phyloP scores from a whole-genome alignment of 2,329 filamentous ascomycete genomes.

The Xylariaceae sp. region DNA sequence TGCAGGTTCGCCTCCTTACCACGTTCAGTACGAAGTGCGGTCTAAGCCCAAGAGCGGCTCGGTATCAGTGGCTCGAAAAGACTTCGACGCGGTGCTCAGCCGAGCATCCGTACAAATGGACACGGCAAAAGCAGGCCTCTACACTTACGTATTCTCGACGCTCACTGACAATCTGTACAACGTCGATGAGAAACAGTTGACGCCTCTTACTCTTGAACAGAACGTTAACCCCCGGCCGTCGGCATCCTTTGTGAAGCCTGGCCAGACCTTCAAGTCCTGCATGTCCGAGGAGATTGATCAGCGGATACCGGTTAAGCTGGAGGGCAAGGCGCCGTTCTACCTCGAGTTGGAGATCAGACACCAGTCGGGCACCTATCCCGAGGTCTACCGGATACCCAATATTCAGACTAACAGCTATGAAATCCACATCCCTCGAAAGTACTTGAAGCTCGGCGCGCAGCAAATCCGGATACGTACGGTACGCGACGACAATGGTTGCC shows the following conservation, averaged over 20 bases:
- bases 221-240: conserved; percentile 78
- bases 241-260: conserved; percentile 76
- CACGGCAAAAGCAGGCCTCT: conserved; percentile 73
- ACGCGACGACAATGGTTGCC: conserved; percentile 80
- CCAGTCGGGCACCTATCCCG: conserved; percentile 71
- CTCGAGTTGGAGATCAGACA: conserved; percentile 93
- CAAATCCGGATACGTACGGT: conserved; percentile 85
- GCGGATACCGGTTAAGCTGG: conserved; percentile 78
- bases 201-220: conserved; percentile 68
- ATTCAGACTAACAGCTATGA: conserved; percentile 70
- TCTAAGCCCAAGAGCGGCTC: conserved; percentile 65
- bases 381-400: conserved; percentile 74
- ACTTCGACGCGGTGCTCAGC: conserved; percentile 70
- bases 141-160: conserved; percentile 79
- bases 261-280: conserved; percentile 94
- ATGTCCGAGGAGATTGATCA: conserved; percentile 81
- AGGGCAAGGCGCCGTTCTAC: conserved; percentile 79
- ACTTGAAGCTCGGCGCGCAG: conserved; percentile 83
- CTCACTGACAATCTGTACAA: conserved; percentile 84
- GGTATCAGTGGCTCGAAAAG: conserved; percentile 60
- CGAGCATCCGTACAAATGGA: conserved; percentile 80
- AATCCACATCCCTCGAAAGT: conserved; percentile 77
- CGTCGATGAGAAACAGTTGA: conserved; percentile 59
- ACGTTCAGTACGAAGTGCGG: conserved; percentile 73
- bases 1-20: conserved; percentile 71